A percentile compares a stretch with the other conserved stretches of the same genome.
Evolutionary conservation across 1,284 basidiomycete genomes (phyloP).

Genomic region (Wolfiporia cocos): DNA sequence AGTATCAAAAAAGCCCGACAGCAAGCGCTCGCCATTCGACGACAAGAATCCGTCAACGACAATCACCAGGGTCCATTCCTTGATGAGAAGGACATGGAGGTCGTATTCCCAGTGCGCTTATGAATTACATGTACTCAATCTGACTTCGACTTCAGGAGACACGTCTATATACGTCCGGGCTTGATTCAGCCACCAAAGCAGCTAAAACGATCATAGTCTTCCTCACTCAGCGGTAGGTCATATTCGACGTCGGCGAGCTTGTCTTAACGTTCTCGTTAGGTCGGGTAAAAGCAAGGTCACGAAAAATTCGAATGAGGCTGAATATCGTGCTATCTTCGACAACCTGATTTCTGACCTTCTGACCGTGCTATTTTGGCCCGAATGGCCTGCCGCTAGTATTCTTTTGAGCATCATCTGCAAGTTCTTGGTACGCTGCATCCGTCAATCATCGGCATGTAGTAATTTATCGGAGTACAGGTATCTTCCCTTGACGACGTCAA

Average conservation of each 20-base stretch:
- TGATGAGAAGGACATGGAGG: constrained; percentile 62
- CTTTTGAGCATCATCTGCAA: constrained; percentile 74
- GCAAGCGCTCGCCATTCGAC: constrained; percentile 50
- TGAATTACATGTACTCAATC: no score
- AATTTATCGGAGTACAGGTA: constrained; percentile 38
- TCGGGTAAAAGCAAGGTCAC: constrained; percentile 80
- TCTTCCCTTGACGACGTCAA: constrained; percentile 79
- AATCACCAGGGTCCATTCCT: constrained; percentile 44
- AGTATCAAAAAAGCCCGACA: constrained; percentile 57
- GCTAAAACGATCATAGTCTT: constrained; percentile 83
- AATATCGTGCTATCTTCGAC: constrained; percentile 89
- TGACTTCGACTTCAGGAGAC: no score
- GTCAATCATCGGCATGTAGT: background rate
- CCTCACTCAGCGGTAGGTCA: constrained; percentile 66
- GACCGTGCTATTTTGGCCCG: constrained; percentile 88
- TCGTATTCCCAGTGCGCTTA: no score
- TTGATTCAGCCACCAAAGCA: constrained; percentile 78
- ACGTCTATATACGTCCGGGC: constrained; percentile 53
- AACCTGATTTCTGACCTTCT: constrained; percentile 86
- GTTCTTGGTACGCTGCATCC: constrained; percentile 56
- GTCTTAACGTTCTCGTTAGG: constrained; percentile 21
- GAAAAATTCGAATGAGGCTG: constrained; percentile 85
- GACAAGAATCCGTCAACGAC: constrained; percentile 51
- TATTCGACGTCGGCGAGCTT: background rate
- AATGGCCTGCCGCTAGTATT: constrained; percentile 92